Conservation (phyloP, 2,329 filamentous ascomycete genomes). For the Emergomyces orientalis region DNA sequence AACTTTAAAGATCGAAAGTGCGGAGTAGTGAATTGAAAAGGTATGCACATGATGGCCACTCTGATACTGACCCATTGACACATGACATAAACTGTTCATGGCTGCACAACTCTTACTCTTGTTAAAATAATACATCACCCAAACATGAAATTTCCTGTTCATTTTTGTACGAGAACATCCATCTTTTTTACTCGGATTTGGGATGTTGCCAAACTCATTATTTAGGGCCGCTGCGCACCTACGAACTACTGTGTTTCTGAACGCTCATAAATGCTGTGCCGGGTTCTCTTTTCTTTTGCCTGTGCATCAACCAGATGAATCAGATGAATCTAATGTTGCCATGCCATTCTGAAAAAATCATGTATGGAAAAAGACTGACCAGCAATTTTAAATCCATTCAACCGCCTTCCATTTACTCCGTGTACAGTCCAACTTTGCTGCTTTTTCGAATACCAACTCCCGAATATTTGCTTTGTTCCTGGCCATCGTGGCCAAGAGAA, state of each 20-base stretch:
- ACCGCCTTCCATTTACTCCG: not conserved
- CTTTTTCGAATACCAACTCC: no score
- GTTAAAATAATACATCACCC: no score
- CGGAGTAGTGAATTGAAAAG: no score
- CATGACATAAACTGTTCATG: not conserved
- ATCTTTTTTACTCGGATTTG: not conserved
- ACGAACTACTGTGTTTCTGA: not conserved
- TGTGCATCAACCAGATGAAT: not conserved
- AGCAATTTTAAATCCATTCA: not conserved
- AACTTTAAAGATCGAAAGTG: not conserved
- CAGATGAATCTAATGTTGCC: not conserved
- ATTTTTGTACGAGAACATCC: not conserved
- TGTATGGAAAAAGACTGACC: not conserved
- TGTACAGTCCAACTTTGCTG: not conserved
- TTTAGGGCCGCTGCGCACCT: not conserved
- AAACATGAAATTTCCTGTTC: not conserved
- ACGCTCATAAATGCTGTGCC: not conserved
- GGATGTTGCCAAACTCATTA: not conserved
- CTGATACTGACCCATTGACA: no score
- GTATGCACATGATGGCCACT: no score
- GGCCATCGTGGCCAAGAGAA: not conserved
- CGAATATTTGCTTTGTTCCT: not conserved
- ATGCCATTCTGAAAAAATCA: not conserved
- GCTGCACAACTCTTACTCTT: not conserved
- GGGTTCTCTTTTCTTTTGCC: not conserved